Evolutionary conservation across 768 basidiomycete genomes (phyloP).

Genomic region (Sarcodon sp.): DNA sequence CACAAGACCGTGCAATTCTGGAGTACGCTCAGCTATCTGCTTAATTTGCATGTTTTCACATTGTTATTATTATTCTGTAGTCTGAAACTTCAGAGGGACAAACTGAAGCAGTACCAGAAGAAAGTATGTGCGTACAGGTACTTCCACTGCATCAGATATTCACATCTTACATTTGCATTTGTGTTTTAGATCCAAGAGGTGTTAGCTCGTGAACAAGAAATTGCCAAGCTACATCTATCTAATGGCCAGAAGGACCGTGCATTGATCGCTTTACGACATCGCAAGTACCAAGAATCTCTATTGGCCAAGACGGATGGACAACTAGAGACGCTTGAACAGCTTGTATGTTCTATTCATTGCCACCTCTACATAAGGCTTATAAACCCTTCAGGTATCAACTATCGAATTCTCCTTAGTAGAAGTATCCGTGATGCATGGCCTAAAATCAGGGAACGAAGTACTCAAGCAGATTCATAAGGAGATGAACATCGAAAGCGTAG

Average conservation of each 20-base stretch:
- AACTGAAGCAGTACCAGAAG: constrained; percentile 91
- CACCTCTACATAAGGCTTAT: not conserved
- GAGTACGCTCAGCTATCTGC: constrained; percentile 49
- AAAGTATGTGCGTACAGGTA: constrained; percentile 36
- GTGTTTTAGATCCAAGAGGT: constrained; percentile 65
- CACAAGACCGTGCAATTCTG: constrained; percentile 88
- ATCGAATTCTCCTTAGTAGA: constrained; percentile 96
- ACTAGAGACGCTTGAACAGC: constrained; percentile 76
- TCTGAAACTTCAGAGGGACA: constrained; percentile 93
- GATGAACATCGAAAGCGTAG: constrained; percentile 86
- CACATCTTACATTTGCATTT: not conserved
- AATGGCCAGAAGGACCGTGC: constrained; percentile 82
- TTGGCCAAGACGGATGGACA: constrained; percentile 84
- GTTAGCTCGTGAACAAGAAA: constrained; percentile 78
- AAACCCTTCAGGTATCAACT: constrained; percentile 61
- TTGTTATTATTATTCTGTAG: constrained; percentile 29
- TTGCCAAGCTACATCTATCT: constrained; percentile 74
- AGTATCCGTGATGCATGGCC: constrained; percentile 82
- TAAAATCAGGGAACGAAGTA: constrained; percentile 89
- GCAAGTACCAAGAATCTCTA: constrained; percentile 89
- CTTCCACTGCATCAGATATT: not conserved
- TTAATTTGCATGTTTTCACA: constrained; percentile 4
- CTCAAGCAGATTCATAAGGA: constrained; percentile 91
- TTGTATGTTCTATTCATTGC: constrained; percentile 36
- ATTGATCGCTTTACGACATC: constrained; percentile 71